Conservation (phyloP, 768 basidiomycete species). For the Inosperma sp. region DNA sequence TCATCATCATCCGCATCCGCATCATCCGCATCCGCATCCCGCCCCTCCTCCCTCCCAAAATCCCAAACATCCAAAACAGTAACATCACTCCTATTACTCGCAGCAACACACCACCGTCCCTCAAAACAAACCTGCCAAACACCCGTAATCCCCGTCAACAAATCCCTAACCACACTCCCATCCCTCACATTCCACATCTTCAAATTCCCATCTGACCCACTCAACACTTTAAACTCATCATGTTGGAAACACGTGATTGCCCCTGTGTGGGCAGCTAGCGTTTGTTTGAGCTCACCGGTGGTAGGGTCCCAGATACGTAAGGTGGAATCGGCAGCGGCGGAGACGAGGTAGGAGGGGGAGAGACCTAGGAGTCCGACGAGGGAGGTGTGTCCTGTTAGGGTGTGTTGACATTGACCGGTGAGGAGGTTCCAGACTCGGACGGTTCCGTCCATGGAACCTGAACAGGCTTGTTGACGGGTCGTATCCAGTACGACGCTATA, state of each 20-base stretch:
- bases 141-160: constrained; percentile 86
- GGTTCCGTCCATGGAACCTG: constrained; percentile 97
- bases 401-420: constrained; percentile 75
- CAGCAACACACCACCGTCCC: constrained; percentile 91
- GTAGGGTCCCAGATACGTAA: constrained; percentile 93
- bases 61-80: constrained; percentile 90
- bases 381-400: constrained; percentile 87
- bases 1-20: constrained; percentile 12
- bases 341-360: constrained; percentile 87
- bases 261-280: constrained; percentile 86
- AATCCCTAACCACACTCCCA: constrained; percentile 79
- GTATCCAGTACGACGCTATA: constrained; percentile 94
- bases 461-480: constrained; percentile 83
- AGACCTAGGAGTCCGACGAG: constrained; percentile 91
- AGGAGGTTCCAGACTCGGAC: constrained; percentile 92
- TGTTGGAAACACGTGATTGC: constrained; percentile 99
- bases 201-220: constrained; percentile 91
- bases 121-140: constrained; percentile 99
- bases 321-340: constrained; percentile 94
- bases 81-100: constrained; percentile 73
- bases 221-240: constrained; percentile 95
- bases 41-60: constrained; percentile 70
- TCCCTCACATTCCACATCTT: constrained; percentile 98
- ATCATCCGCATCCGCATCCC: constrained; percentile 33
- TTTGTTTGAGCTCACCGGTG: constrained; percentile 72